Evolutionary conservation across 2,329 filamentous ascomycete species (phyloP).

Genomic region (Grosmannia clavigera): DNA sequence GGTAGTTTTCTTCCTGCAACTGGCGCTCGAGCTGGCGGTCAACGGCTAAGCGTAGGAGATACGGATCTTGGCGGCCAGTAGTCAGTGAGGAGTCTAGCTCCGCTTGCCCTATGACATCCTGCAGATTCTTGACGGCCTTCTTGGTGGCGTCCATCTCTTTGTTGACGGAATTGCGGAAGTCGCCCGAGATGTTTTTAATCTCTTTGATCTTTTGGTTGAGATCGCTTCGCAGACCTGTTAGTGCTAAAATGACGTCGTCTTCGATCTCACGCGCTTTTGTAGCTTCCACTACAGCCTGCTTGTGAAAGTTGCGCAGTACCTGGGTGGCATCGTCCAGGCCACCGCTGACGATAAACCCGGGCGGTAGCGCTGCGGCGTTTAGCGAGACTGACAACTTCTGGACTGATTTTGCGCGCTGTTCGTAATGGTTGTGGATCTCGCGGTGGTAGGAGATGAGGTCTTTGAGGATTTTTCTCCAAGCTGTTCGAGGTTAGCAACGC

Average conservation of each 20-base stretch:
- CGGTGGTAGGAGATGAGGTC: conserved; percentile 89
- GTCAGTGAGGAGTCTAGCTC: conserved; percentile 65
- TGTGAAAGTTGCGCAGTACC: conserved; percentile 72
- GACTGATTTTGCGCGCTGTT: conserved; percentile 69
- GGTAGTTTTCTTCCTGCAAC: conserved; percentile 92
- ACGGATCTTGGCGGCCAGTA: conserved; percentile 83
- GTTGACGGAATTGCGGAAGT: conserved; percentile 94
- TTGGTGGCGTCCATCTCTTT: conserved; percentile 84
- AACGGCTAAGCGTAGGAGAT: conserved; percentile 71
- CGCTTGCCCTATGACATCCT: conserved; percentile 67
- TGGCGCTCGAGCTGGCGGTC: conserved; percentile 87
- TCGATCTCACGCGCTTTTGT: conserved; percentile 87
- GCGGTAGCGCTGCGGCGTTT: conserved; percentile 64
- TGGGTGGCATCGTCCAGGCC: conserved; percentile 82
- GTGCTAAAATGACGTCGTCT: conserved; percentile 75
- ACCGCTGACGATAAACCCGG: conserved; percentile 64
- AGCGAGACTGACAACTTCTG: conserved; percentile 74
- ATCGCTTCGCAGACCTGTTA: conserved; percentile 77
- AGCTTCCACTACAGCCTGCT: conserved; percentile 63
- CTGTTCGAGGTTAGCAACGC: conserved; percentile 29
- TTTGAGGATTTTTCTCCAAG: conserved; percentile 91
- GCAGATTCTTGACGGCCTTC: conserved; percentile 65
- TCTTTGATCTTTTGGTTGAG: conserved; percentile 96
- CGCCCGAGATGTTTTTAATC: conserved; percentile 83
- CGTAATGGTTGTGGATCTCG: conserved; percentile 82